Conservation (phyloP, 2,329 filamentous ascomycete genomes). For the Trichoderma brevicompactum region DNA sequence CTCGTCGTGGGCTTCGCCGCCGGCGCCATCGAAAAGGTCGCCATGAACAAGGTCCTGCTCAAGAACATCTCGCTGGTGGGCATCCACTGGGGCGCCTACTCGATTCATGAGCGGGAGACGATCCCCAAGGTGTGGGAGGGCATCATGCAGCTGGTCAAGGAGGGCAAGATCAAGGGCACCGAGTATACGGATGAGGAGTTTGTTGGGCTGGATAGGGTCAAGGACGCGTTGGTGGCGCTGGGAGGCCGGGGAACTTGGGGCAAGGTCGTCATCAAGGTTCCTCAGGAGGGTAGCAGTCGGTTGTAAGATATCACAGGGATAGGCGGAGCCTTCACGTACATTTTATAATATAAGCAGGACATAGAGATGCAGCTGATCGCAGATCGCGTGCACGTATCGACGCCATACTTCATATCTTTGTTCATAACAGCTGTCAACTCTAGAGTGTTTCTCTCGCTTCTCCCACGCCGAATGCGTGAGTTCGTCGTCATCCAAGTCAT, state of each 20-base stretch:
- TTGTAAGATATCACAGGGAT: slow-evolving; percentile 43
- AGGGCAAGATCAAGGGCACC: slow-evolving; percentile 80
- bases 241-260: slow-evolving; percentile 89
- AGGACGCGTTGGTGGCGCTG: slow-evolving; percentile 74
- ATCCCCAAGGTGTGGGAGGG: slow-evolving; percentile 79
- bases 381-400: neutral
- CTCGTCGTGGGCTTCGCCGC: slow-evolving; percentile 85
- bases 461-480: neutral
- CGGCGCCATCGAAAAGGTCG: slow-evolving; percentile 81
- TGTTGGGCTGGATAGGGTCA: slow-evolving; percentile 78
- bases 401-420: neutral
- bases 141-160: slow-evolving; percentile 74
- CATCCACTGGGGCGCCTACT: slow-evolving; percentile 89
- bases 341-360: neutral
- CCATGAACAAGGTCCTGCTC: slow-evolving; percentile 86
- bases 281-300: slow-evolving; percentile 66
- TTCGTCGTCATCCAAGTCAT: slow-evolving; percentile 23
- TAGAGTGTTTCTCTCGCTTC: neutral
- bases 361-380: neutral
- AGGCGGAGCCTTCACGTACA: too few species aligned
- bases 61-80: slow-evolving; percentile 94
- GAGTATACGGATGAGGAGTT: slow-evolving; percentile 83
- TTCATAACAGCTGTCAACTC: neutral
- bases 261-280: slow-evolving; percentile 89
- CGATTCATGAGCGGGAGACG: slow-evolving; percentile 70